These are phyloP conservation scores for Fomes fomentarius DNA, from an alignment of 1,284 basidiomycete species.

Conservation along the genomic window DNA sequence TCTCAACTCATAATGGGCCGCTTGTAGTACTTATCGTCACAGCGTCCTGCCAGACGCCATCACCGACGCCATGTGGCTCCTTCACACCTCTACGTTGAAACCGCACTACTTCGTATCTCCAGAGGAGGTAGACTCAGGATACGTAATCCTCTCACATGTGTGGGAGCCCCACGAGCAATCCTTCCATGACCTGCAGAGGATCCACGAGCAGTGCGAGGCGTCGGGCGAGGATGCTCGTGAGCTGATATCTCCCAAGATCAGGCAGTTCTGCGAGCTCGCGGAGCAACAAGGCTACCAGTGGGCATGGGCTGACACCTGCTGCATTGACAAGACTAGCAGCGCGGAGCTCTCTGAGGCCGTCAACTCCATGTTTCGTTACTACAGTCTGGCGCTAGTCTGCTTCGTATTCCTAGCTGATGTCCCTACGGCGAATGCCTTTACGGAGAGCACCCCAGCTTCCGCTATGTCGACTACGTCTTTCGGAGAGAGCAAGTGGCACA, in stretches of 20 bases:
- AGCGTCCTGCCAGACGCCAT: no score
- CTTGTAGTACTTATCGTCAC: no score
- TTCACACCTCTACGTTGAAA: background rate
- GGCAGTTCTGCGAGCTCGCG: constrained; percentile 1
- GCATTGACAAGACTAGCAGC: constrained; percentile 17
- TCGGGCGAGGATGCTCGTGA: background rate
- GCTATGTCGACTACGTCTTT: background rate
- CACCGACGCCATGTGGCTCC: constrained; percentile 4
- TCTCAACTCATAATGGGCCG: no score
- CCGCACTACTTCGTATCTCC: constrained; percentile 2
- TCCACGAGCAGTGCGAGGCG: background rate
- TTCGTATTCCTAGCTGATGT: constrained; percentile 16
- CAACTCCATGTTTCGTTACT: constrained; percentile 22
- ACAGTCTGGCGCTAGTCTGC: constrained; percentile 11
- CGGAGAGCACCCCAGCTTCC: background rate
- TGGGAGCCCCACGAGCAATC: constrained; percentile 2
- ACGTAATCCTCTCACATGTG: constrained; percentile 11
- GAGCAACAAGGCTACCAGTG: constrained; percentile 4
- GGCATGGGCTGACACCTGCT: constrained; percentile 22
- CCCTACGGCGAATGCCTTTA: background rate
- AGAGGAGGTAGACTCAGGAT: background rate
- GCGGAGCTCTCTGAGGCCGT: constrained; percentile 20
- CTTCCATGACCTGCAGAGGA: constrained; percentile 1
- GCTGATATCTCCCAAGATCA: background rate
- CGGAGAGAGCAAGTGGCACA: constrained; percentile 10